Base-by-base conservation (phyloP, 2,329 filamentous ascomycete species). In the Clarireedia homoeocarpa region DNA sequence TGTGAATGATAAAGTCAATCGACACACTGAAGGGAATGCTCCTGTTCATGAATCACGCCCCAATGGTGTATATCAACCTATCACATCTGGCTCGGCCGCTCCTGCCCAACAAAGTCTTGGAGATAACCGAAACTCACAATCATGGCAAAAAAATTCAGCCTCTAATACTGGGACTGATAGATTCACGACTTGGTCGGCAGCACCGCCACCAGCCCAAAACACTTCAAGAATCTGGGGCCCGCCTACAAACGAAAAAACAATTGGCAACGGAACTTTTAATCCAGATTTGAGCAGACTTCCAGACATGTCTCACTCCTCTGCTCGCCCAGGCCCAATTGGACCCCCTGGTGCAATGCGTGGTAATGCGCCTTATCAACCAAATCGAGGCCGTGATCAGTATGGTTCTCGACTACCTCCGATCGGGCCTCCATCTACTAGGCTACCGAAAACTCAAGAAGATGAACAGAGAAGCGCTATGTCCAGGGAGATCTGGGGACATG, bases 261-360 rank as follows among this genome's bases (percentile, higher is more conserved):
- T 91, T 20, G 88, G 88, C 3, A 91, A 91, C 68, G 88, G 88
- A 45, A 89, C 86, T 0, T 91, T 91, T 65, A 83, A 80, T 56
- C 77, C 81, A 12, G 81, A 83, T 62, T 75, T 86, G 51, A 77
- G 76, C 69, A 44, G 71, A 71, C 17, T 69, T 6, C 65, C 68
- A 27, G 66, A 53, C 39, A 40, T 53, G 44, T 26, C 51, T 48
- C 64, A 67, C 48, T 55, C 58, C 55, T 55, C 58, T 54, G 56
- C 64, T 36, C 61, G 60, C 48, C 69, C 69, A 46, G 68, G 65
- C 26, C 69, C 69, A 47, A 71, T 71, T 55, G 69, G 68, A 26
- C 68, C 69, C 38, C 68, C 68, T 39, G 63, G 61, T 44, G 47
- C 58, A 30, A 64, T 56, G 54, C 65, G 65, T 27, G 59, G 57